These are phyloP conservation scores for Glaciozyma martinii DNA, from an alignment of 768 basidiomycete species.

Conservation along the genomic window DNA sequence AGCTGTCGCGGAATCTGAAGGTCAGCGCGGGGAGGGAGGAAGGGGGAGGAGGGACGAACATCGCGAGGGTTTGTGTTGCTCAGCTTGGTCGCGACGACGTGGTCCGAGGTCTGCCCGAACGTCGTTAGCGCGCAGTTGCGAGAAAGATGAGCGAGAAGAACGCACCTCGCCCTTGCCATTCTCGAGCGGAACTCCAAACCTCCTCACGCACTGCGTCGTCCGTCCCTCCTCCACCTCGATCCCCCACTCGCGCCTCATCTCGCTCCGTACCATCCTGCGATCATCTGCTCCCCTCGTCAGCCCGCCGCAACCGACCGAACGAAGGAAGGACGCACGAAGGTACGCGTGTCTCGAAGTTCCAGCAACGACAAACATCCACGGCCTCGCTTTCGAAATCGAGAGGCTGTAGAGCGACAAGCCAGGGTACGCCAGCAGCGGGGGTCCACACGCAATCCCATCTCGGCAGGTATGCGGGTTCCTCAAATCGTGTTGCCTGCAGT, in stretches of 20 bases:
- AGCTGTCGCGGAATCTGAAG: not conserved
- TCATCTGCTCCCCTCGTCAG: constrained; percentile 24
- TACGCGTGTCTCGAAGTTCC: constrained; percentile 30
- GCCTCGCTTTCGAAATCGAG: constrained; percentile 21
- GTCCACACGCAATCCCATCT: not conserved
- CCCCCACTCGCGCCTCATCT: constrained; percentile 25
- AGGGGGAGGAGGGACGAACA: not conserved
- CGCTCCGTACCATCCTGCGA: constrained; percentile 28
- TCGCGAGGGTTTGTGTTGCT: constrained; percentile 18
- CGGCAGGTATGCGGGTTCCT: constrained; percentile 17
- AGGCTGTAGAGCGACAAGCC: constrained; percentile 29
- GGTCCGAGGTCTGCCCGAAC: constrained; percentile 1
- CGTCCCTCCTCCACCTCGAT: not conserved
- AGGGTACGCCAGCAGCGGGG: constrained; percentile 21
- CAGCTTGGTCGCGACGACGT: constrained; percentile 32
- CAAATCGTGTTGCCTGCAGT: constrained; percentile 26
- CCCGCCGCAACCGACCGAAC: too few species aligned
- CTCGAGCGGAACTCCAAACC: constrained; percentile 28
- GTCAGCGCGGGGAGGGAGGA: too few species aligned
- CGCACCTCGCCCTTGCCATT: not conserved
- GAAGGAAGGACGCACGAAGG: constrained; percentile 21
- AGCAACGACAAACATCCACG: constrained; percentile 33
- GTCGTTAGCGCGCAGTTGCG: not conserved
- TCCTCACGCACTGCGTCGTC: constrained; percentile 34
- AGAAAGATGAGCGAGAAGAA: not conserved